Evolutionary conservation across 2,329 filamentous ascomycete genomes (phyloP).

Genomic region (Fusarium anguioides): DNA sequence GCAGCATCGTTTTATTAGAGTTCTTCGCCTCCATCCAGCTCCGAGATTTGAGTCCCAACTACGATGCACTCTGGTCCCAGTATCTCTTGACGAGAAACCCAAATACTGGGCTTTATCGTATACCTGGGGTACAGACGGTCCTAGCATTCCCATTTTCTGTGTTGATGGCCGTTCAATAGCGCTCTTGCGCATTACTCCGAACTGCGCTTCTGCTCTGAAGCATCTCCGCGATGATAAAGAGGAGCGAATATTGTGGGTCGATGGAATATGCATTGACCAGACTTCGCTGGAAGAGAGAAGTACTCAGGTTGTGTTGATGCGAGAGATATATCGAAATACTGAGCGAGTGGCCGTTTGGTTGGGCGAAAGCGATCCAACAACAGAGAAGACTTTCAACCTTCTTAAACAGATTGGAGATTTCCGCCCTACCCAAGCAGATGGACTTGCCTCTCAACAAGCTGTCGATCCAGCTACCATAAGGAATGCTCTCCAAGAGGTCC

Average conservation of each 20-base stretch:
- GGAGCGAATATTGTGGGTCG: background rate
- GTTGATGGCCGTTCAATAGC: background rate
- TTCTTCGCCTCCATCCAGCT: background rate
- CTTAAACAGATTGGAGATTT: background rate
- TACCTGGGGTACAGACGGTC: background rate
- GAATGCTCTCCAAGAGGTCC: background rate
- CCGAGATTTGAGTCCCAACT: background rate
- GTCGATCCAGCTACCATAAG: background rate
- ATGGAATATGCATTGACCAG: background rate
- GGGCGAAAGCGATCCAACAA: background rate
- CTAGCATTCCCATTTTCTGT: background rate
- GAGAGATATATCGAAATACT: background rate
- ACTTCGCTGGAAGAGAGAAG: background rate
- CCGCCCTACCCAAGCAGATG: background rate
- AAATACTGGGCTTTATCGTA: background rate
- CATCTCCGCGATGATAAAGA: background rate
- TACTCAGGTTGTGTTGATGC: background rate
- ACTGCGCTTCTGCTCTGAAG: background rate
- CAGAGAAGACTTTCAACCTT: background rate
- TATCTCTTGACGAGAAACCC: background rate
- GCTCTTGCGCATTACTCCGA: background rate
- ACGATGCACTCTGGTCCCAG: background rate
- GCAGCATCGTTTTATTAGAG: background rate
- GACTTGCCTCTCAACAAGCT: background rate
- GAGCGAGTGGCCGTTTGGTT: background rate